These are phyloP conservation scores for Aspergillus leporis DNA, from an alignment of 495 filamentous ascomycete species.

Conservation along the genomic window DNA sequence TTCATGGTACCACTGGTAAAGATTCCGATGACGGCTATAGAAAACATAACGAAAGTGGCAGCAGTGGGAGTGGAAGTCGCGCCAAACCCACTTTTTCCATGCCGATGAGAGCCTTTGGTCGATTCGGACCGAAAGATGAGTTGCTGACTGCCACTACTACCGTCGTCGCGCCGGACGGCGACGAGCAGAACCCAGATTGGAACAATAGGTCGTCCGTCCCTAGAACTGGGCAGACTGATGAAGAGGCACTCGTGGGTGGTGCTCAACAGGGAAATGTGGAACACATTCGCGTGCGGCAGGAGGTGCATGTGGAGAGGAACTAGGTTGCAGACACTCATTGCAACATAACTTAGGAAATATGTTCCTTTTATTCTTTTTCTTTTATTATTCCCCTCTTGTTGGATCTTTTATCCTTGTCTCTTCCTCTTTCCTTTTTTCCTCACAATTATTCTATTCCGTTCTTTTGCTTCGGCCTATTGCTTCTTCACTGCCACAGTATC, in stretches of 20 bases:
- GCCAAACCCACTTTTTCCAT: conserved; percentile 3
- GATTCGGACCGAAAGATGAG: background rate
- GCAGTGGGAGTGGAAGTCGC: conserved; percentile 5
- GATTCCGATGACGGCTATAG: conserved; percentile 14
- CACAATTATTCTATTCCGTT: too few relatives aligned
- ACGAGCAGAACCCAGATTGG: background rate
- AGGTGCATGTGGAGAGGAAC: conserved; percentile 11
- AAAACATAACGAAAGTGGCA: conserved; percentile 8
- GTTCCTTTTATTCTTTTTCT: too few relatives aligned
- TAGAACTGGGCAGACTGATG: conserved; percentile 16
- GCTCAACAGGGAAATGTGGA: conserved; percentile 1
- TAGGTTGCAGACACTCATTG: background rate
- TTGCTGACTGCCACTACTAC: background rate
- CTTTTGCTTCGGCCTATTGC: too few relatives aligned
- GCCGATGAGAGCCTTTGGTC: background rate
- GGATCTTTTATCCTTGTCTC: too few relatives aligned
- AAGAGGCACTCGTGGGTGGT: conserved; percentile 11
- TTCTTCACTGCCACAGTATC: too few relatives aligned
- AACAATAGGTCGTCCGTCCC: background rate
- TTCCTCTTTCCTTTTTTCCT: too few relatives aligned
- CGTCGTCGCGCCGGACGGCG: background rate
- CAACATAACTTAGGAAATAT: too few relatives aligned
- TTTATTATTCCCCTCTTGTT: too few relatives aligned
- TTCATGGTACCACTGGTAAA: conserved; percentile 17
- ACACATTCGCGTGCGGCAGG: conserved; percentile 11